Percentiles rank a stretch among this genome's conserved stretches.
phyloP scores from a whole-genome alignment of 345 rosid genomes.

The Acer campestre region DNA sequence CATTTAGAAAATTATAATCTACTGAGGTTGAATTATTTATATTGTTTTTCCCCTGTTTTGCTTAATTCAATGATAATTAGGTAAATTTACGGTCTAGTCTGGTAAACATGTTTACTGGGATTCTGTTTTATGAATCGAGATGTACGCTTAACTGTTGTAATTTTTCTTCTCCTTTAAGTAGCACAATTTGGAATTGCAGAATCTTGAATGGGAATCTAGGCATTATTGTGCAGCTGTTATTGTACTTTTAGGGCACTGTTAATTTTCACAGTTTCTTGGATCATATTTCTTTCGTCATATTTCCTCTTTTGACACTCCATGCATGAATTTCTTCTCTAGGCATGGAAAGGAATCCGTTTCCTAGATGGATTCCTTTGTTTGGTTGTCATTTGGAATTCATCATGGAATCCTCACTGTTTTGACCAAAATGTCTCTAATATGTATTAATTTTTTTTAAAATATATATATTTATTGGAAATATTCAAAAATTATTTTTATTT shows the following conservation, averaged over 20 bases:
- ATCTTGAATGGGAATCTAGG: neutral
- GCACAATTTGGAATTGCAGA: neutral
- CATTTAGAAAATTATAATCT: neutral
- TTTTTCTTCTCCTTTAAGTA: neutral
- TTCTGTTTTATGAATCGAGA: neutral
- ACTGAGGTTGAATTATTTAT: neutral
- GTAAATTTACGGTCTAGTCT: too few relatives aligned
- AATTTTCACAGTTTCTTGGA: neutral
- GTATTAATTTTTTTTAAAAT: too few relatives aligned
- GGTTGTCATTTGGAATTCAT: too few relatives aligned
- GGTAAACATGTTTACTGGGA: neutral
- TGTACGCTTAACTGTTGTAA: neutral
- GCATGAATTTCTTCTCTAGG: too few relatives aligned
- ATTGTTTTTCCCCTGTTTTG: slow-evolving; percentile 1
- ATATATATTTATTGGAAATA: too few relatives aligned
- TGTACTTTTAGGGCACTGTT: neutral
- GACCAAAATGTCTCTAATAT: too few relatives aligned
- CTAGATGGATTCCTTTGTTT: too few relatives aligned
- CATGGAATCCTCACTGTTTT: too few relatives aligned
- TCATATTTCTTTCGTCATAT: neutral
- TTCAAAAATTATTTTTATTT: too few relatives aligned
- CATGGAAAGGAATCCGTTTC: too few relatives aligned
- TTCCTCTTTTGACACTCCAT: too few relatives aligned
- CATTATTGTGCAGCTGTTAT: too few relatives aligned
- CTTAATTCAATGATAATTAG: neutral